These are phyloP conservation scores for Botrytis sinoallii DNA, from an alignment of 2,329 filamentous ascomycete genomes.

Conservation along the genomic window DNA sequence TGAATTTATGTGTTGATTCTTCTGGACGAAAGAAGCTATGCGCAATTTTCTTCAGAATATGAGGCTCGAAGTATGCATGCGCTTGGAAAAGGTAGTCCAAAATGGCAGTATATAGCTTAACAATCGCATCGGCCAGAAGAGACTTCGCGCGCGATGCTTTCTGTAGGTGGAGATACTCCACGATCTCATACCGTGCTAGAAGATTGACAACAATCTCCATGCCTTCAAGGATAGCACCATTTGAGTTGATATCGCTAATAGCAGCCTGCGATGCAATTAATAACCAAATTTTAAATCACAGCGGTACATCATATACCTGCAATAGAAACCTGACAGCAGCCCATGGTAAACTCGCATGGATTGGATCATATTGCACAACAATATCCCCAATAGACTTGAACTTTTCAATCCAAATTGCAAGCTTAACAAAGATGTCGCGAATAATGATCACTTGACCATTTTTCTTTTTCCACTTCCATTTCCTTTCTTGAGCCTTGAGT, in stretches of 20 bases:
- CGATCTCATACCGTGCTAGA: not conserved
- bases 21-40: too few species aligned
- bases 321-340: conserved; percentile 21
- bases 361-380: conserved; percentile 22
- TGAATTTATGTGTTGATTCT: too few species aligned
- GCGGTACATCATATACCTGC: conserved; percentile 10
- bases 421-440: conserved; percentile 22
- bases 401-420: conserved; percentile 21
- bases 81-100: conserved; percentile 18
- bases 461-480: not conserved
- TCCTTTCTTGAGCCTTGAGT: not conserved
- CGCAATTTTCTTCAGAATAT: too few species aligned
- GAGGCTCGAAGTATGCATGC: conserved; percentile 15
- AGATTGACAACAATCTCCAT: conserved; percentile 20
- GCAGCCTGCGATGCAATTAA: not conserved
- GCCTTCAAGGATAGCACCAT: conserved; percentile 21
- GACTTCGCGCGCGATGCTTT: not conserved
- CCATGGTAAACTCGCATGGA: conserved; percentile 25
- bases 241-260: not conserved
- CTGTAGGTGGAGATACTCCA: conserved; percentile 15
- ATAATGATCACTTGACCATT: conserved; percentile 19
- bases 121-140: conserved; percentile 5
- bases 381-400: conserved; percentile 22
- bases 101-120: conserved; percentile 20
- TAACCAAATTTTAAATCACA: not conserved